phyloP scores from a whole-genome alignment of 176 grass and related monocot species.

The Juncus inflexus region DNA sequence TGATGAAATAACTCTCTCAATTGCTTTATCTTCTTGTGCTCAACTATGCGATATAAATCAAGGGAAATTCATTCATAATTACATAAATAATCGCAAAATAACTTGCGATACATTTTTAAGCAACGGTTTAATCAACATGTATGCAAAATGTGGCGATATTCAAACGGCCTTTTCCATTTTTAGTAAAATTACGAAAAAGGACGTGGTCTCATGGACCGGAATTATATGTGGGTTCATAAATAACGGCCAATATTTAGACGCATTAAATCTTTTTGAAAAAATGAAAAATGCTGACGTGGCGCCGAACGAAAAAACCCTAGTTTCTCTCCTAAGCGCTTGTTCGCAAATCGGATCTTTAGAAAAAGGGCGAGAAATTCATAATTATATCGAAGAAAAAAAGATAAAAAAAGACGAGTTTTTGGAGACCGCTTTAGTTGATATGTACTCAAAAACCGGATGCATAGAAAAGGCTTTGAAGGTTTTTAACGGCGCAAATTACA shows the following conservation, averaged over 20 bases:
- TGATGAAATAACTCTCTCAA: conserved; percentile 49
- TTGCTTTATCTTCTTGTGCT: conserved; percentile 57
- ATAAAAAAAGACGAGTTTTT: conserved; percentile 47
- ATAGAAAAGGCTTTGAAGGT: conserved; percentile 46
- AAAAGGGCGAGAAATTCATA: conserved; percentile 60
- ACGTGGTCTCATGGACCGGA: conserved; percentile 73
- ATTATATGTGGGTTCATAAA: conserved; percentile 73
- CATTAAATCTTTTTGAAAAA: conserved; percentile 65
- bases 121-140: conserved; percentile 85
- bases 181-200: conserved; percentile 37
- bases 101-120: conserved; percentile 40
- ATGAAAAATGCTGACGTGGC: conserved; percentile 45
- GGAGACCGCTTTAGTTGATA: conserved; percentile 65
- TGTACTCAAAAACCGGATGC: conserved; percentile 87
- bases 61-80: conserved; percentile 44
- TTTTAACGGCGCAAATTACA: conserved; percentile 48
- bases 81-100: conserved; percentile 32
- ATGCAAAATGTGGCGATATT: conserved; percentile 77
- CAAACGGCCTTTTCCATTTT: conserved; percentile 47
- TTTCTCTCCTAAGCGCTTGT: conserved; percentile 69
- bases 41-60: conserved; percentile 57
- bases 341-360: conserved; percentile 72
- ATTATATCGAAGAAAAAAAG: conserved; percentile 62
- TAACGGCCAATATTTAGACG: conserved; percentile 35
- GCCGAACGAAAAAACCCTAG: conserved; percentile 63